Evolutionary conservation across 306 rosid genomes (phyloP), one percentile per base, ranked within the genome.

Genomic region (Acmispon strigosus): DNA sequence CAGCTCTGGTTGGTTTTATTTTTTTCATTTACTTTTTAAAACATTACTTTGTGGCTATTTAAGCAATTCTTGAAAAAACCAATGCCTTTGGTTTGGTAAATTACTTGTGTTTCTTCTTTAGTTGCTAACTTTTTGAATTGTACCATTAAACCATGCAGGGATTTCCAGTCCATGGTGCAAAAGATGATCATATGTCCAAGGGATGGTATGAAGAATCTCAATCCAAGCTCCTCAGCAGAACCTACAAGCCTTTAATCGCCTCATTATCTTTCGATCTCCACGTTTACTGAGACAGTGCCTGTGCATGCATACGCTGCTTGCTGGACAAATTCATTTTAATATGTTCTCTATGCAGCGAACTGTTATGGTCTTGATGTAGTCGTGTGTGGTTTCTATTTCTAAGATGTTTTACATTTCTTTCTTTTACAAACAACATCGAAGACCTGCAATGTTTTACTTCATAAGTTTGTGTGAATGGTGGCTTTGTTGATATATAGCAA

Each of bases 131-230:
- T 11, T 27, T 74, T 22, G 16, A 18, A 32, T 50, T 63, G 18
- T 51, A 17, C 13, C 34, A 56, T 48, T 17, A 54, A 49, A 54
- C 56, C 39, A 32, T 76, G 94, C 86, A 89, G 96, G 55, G 81
- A 75, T 67, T 89, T 89, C 73, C 78, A 50, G 70, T 55, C 76
- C 39, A 66, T 39, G 73, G 96, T 76, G 27, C 82, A 66, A 50
- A 84, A 65, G 82, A 74, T 89, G 73, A 64, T 83, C 45, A 72
- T 89, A 67, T 71, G 84, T 72, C 88, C 86, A 3, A 78, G 76
- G 70, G 84, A 84, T 39, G 96, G 77, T 17, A n/a, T 68, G 18
- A 20, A 78, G 81, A 70, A 48, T 15, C 55, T 53, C 76, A 84
- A 47, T 62, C 76, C 86, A 49, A 49, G 73, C 76, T 71, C 82